phyloP scores from a whole-genome alignment of 192 early-diverging fungal genomes.

The Ambispora gerdemannii region DNA sequence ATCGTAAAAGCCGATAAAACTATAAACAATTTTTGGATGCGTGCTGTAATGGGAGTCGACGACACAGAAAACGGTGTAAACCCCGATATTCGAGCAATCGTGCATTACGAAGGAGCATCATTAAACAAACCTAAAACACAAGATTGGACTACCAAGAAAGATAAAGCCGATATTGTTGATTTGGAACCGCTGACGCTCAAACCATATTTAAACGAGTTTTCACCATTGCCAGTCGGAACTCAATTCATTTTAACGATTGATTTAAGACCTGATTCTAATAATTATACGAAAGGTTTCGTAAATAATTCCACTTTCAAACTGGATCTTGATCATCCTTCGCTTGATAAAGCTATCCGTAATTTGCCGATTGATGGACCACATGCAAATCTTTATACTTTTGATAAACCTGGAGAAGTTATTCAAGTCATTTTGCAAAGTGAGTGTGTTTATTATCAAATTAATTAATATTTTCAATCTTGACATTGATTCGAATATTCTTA shows the following conservation, averaged over 20 bases:
- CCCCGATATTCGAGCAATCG: slow-evolving; percentile 30
- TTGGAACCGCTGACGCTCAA: slow-evolving; percentile 31
- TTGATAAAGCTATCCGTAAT: neutral
- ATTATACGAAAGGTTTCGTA: neutral
- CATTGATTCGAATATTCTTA: neutral
- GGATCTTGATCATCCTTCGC: neutral
- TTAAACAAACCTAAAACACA: slow-evolving; percentile 16
- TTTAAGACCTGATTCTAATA: slow-evolving; percentile 30
- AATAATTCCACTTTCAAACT: neutral
- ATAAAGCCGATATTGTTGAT: slow-evolving; percentile 20
- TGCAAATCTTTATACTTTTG: slow-evolving; percentile 7
- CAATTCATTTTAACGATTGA: slow-evolving; percentile 13
- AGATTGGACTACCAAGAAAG: neutral
- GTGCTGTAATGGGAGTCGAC: slow-evolving; percentile 33
- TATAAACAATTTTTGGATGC: slow-evolving; percentile 39
- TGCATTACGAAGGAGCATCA: slow-evolving; percentile 42
- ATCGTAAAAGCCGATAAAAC: slow-evolving; percentile 42
- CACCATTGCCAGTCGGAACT: slow-evolving; percentile 16
- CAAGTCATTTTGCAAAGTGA: neutral
- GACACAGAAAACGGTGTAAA: slow-evolving; percentile 26
- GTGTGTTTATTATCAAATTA: neutral
- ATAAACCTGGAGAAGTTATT: slow-evolving; percentile 6
- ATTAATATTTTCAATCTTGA: neutral
- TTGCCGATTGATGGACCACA: slow-evolving; percentile 26
- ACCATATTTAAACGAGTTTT: slow-evolving; percentile 23